Evolutionary conservation across 176 grass and related monocot species (phyloP), one percentile per base, ranked within the genome.

Genomic region (Neostapfia colusana): DNA sequence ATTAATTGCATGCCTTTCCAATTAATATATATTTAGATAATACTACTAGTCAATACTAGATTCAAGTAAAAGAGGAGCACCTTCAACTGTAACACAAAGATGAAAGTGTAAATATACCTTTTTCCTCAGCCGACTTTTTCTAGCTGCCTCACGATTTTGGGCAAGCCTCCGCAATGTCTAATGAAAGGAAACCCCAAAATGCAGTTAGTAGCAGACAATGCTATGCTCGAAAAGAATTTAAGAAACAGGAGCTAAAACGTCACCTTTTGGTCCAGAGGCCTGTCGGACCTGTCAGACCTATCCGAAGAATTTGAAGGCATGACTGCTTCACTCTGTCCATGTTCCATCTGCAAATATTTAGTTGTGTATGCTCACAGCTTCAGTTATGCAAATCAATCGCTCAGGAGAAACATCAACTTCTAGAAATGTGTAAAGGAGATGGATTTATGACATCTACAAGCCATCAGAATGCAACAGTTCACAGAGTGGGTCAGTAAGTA

Each of bases 211-310:
- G 23, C 43, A 57, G 14, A 11, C 14, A 44, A 42, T 17, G 20
- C 53, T 49, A 55, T 35, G 65, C 46, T 37, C 72, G 8, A 53
- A 28, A 45, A 20, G 6, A 75, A 67, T 26, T 24, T 39, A 37
- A 39, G 51, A 44, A 63, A 62, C 72, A 49, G 2, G 13, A 67
- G 31, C 2, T 53, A 25, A 50, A 45, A 44, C 58, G 67, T 46
- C 73, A 92, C 90, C 80, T 92, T 92, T 88, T 88, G 90, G 83
- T 92, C 90, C 83, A 77, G 45, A 76, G 86, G 79, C 77, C 88
- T 92, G 54, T 88, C 86, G 0, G 85, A 88, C 63, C 85, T 88
- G 63, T 88, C 84, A 55, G 90, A 85, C 50, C 75, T 92, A 75
- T 92, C 86, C 4, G 83, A 89, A 65, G 90, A 92, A 73, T 92